Conservation (phyloP, 768 basidiomycete species). For the Leccinum aurantiacum region DNA sequence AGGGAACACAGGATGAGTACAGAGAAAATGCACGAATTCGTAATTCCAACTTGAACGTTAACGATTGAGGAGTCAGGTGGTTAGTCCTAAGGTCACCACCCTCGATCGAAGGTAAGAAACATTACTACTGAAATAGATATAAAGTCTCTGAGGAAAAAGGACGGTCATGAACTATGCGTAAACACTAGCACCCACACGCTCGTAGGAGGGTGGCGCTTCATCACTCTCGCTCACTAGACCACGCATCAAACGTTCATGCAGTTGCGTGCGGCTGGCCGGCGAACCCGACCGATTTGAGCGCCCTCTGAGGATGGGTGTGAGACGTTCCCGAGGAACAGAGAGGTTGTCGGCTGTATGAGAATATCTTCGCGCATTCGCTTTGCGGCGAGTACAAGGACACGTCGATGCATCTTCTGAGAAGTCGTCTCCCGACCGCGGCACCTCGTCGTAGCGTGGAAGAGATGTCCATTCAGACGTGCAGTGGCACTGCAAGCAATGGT, state of each 20-base stretch:
- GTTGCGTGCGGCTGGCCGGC: conserved; percentile 42
- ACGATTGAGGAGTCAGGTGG: too few species aligned
- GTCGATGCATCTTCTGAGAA: conserved; percentile 12
- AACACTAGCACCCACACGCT: background rate
- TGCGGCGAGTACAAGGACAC: conserved; percentile 44
- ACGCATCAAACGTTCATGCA: conserved; percentile 79
- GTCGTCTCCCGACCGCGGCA: conserved; percentile 8
- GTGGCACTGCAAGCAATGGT: conserved; percentile 52
- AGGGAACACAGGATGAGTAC: too few species aligned
- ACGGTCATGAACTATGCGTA: background rate
- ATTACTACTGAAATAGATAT: background rate
- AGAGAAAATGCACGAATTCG: background rate
- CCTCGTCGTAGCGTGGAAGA: conserved; percentile 71
- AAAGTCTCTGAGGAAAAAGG: background rate
- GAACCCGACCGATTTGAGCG: conserved; percentile 37
- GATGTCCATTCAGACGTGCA: conserved; percentile 79
- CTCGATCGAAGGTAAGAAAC: background rate
- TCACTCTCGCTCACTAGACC: conserved; percentile 81
- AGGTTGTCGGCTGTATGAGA: background rate
- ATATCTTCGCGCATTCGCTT: conserved; percentile 12
- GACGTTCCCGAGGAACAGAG: conserved; percentile 25
- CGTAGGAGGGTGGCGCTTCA: conserved; percentile 68
- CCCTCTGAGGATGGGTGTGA: conserved; percentile 34
- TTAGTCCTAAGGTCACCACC: background rate
- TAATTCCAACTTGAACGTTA: too few species aligned